Base-by-base conservation (phyloP, 2,329 filamentous ascomycete species). In the Colletotrichum sp. region DNA sequence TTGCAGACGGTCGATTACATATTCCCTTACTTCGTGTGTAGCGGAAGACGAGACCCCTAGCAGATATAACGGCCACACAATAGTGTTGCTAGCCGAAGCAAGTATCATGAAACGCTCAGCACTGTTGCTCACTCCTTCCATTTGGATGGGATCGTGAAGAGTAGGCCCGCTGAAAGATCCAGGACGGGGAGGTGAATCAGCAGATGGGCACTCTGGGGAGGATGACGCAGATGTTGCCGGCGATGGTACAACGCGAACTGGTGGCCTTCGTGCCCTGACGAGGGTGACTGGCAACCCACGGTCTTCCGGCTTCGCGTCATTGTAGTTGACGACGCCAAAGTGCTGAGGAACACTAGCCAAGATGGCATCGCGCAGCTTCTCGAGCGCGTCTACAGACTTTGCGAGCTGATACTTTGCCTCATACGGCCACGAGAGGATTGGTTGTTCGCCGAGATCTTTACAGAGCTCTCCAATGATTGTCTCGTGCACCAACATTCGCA, bases 51-150 rank as follows among this genome's bases (percentile, higher is more conserved):
- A 88, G 80, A 88, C 85, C 69, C 88, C 88, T 9, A 88, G 84
- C 13, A 87, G 85, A 71, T 88, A 90, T 5, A 90, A 82, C 6
- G 88, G 88, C 88, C 88, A 89, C 52, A 90, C 85, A 10, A 89
- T 84, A 18, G 87, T 86, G 77, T 88, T 88, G 28, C 87, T 88
- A 1, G 87, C 85, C 10, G 87, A 88, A 1, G 86, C 87, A 8
- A 90, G 82, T 6, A 87, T 86, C 86, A 90, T 86, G 79, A 89
- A 88, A 28, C 88, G 83, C 73, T 85, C 85, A 1, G 86, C 85
- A 57, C 86, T 84, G 60, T 85, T 83, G 9, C 84, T 83, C 16
- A 80, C 78, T 44, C 80, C 80, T 18, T 78, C 81, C 2, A 83
- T 83, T 36, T 85, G 82, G 8, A 84, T 85, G 4, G 86, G 84